A percentile compares a stretch with the other conserved stretches of the same genome.
These are phyloP conservation scores for slime mould (Dictyostelium discoideum) DNA, from an alignment of 78 protist genomes.

Conservation along the genomic window dicty_2.7 NC_007088.5:2016501-2017000, in stretches of 20 bases:
- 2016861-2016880: background rate
- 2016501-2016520: background rate
- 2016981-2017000: background rate
- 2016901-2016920: background rate
- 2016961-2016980: background rate
- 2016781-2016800: background rate
- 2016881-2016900: background rate
- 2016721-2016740: background rate
- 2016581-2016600: background rate
- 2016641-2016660: background rate
- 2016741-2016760: background rate
- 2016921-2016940: background rate
- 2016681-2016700: background rate
- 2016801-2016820: background rate
- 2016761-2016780: background rate
- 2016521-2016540: background rate
- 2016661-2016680: background rate
- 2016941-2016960: background rate
- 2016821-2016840: background rate
- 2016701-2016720: background rate
- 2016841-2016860: background rate
- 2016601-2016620: background rate
- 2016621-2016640: background rate
- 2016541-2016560: background rate
- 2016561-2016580: background rate